Evolutionary conservation across 148 eudicot genomes (phyloP), one percentile per base, ranked within the genome.

Genomic region (Camellia sinensis): DNA sequence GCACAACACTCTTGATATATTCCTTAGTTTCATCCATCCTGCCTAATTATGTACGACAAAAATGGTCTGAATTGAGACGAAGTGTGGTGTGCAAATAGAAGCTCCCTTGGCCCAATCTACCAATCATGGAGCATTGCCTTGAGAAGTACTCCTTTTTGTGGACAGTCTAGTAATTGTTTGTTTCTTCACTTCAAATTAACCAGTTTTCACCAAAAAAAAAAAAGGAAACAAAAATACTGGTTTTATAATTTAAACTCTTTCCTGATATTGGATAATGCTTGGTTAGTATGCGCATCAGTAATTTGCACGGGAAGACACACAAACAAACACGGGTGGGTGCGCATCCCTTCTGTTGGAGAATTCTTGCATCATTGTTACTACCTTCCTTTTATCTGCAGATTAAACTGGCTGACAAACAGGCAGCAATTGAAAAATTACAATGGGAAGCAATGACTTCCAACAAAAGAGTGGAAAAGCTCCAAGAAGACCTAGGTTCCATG

Each of bases 371-470:
- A 50, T 46, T 60, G 76, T 54, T 73, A 29, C 57, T 70, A 44
- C 18, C 43, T 37, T 7, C 59, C 53, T 6, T 80, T 81, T 82
- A 29, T 76, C 40, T 64, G 68, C 83, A 96, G 99, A 86, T 92
- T 76, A 92, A 88, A 85, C 88, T 93, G 75, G 98, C 99, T 77
- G 98, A 96, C 88, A 91, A 86, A 76, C 99, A 93, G 88, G 99
- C 98, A 80, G 91, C 91, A 45, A 82, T 93, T 64, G 99, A 93
- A 73, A 93, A 91, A 80, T 82, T 91, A 81, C 93, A 92, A 80
- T 91, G 98, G 98, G 97, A 96, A 85, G 93, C 98, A 80, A 88
- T 78, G 91, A 91, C 92, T 72, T 93, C 99, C 45, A 90, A 88
- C 70, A 83, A 85, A 57, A 91, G 83, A 84, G 95, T 84, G 59